Evolutionary conservation across 192 early-diverging fungal species (phyloP).

Genomic region (Rhizophagus prolifer): DNA sequence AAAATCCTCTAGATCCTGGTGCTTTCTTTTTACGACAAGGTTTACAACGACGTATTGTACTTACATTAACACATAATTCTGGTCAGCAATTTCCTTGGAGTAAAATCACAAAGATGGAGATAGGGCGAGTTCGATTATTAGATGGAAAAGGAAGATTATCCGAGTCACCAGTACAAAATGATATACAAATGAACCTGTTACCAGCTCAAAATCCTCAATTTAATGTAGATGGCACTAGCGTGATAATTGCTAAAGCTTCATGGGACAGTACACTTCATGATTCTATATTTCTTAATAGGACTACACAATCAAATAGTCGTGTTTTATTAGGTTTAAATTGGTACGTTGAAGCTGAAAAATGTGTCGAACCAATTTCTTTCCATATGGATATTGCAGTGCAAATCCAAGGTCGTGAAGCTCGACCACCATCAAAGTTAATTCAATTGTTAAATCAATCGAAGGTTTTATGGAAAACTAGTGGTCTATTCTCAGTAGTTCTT

Average conservation of each 20-base stretch:
- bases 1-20: slow-evolving; percentile 45
- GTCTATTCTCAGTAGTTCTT: slow-evolving; percentile 63
- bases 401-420: slow-evolving; percentile 57
- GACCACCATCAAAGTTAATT: slow-evolving; percentile 42
- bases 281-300: slow-evolving; percentile 60
- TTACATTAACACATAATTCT: slow-evolving; percentile 66
- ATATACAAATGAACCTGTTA: slow-evolving; percentile 47
- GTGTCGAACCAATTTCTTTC: slow-evolving; percentile 54
- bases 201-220: slow-evolving; percentile 50
- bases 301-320: slow-evolving; percentile 58
- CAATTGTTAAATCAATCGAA: slow-evolving; percentile 43
- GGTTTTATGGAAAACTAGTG: slow-evolving; percentile 43
- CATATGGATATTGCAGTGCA: slow-evolving; percentile 60
- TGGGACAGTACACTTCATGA: slow-evolving; percentile 81
- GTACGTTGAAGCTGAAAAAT: slow-evolving; percentile 57
- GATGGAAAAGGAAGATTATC: slow-evolving; percentile 61
- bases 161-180: slow-evolving; percentile 53
- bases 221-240: slow-evolving; percentile 63
- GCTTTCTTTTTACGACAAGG: slow-evolving; percentile 73
- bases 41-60: slow-evolving; percentile 65
- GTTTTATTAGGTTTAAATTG: slow-evolving; percentile 59
- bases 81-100: slow-evolving; percentile 62
- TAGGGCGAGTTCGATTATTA: slow-evolving; percentile 50
- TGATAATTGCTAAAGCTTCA: slow-evolving; percentile 52
- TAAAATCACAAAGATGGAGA: slow-evolving; percentile 39